Conservation (phyloP, 2,329 filamentous ascomycete species). For the Cercospora canescens region DNA sequence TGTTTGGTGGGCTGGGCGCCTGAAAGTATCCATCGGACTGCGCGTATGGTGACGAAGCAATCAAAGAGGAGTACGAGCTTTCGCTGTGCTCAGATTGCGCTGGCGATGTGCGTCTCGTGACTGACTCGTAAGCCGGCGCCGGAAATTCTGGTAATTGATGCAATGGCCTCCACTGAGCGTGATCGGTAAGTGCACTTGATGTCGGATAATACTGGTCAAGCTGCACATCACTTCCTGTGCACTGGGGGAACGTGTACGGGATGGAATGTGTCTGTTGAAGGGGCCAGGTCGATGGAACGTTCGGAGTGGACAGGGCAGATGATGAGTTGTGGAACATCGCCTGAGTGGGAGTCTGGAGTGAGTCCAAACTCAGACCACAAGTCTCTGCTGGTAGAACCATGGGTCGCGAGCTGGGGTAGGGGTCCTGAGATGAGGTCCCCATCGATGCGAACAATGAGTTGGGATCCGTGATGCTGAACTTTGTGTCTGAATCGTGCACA, state of each 20-base stretch:
- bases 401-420: slow-evolving; percentile 16
- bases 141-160: background rate
- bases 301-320: background rate
- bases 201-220: slow-evolving; percentile 18
- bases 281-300: background rate
- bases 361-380: slow-evolving; percentile 9
- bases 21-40: slow-evolving; percentile 22
- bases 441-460: slow-evolving; percentile 3
- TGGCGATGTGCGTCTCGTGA: slow-evolving; percentile 21
- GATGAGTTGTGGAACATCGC: slow-evolving; percentile 14
- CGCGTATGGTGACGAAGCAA: slow-evolving; percentile 30
- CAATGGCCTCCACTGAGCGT: background rate
- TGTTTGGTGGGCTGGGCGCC: slow-evolving; percentile 17
- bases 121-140: background rate
- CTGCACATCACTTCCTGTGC: background rate
- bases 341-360: slow-evolving; percentile 22
- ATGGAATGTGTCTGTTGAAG: background rate
- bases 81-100: slow-evolving; percentile 27
- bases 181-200: slow-evolving; percentile 16
- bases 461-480: slow-evolving; percentile 1
- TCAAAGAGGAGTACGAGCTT: slow-evolving; percentile 22
- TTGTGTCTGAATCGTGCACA: background rate
- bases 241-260: background rate
- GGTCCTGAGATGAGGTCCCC: slow-evolving; percentile 13
- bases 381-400: slow-evolving; percentile 20